Conservation (phyloP, 306 rosid species). For the Ammopiptanthus mongolicus region DNA sequence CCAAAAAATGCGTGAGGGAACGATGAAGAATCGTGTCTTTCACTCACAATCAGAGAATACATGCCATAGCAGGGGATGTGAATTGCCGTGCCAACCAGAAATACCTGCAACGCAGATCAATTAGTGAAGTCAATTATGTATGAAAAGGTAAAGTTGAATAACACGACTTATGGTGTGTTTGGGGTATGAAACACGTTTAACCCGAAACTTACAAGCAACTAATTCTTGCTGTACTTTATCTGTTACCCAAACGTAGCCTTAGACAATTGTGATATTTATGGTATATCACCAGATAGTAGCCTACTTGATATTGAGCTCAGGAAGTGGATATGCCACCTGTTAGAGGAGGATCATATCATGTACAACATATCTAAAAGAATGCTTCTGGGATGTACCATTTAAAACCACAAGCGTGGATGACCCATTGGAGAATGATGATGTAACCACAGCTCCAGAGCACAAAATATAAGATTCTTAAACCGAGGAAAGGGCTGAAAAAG, state of each 20-base stretch:
- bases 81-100: slow-evolving; percentile 45
- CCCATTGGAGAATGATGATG: slow-evolving; percentile 63
- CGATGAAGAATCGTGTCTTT: slow-evolving; percentile 48
- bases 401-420: slow-evolving; percentile 40
- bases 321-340: slow-evolving; percentile 74
- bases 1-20: slow-evolving; percentile 47
- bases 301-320: slow-evolving; percentile 63
- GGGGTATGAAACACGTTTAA: too few species aligned
- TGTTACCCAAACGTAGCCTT: too few species aligned
- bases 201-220: too few species aligned
- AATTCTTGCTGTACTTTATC: too few species aligned
- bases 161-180: too few species aligned
- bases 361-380: not conserved
- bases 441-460: slow-evolving; percentile 71
- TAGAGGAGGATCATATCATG: not conserved
- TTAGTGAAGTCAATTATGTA: not conserved
- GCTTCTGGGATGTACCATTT: slow-evolving; percentile 10
- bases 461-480: slow-evolving; percentile 68
- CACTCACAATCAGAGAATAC: slow-evolving; percentile 49
- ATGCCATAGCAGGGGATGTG: slow-evolving; percentile 76
- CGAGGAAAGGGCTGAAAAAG: slow-evolving; percentile 73
- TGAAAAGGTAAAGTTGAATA: slow-evolving; percentile 14
- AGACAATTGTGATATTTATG: slow-evolving; percentile 12
- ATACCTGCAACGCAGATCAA: slow-evolving; percentile 46
- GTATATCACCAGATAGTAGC: slow-evolving; percentile 66